Conservation (phyloP, 345 rosid genomes). For the Heritiera littoralis region DNA sequence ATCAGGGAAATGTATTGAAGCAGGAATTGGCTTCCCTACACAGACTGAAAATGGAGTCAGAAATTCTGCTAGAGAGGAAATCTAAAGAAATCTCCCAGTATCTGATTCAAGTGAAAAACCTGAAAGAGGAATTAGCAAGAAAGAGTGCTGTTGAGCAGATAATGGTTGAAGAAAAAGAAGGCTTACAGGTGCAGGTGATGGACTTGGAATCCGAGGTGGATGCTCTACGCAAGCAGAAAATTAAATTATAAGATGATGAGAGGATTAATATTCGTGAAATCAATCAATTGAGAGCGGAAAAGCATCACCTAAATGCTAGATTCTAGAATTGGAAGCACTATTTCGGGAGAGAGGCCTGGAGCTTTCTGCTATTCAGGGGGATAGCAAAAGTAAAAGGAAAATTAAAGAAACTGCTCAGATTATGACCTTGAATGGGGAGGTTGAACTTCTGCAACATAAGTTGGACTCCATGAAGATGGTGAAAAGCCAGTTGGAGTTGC, state of each 20-base stretch:
- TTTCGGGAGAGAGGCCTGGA: slow-evolving; percentile 25
- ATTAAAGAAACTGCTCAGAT: slow-evolving; percentile 28
- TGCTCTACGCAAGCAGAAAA: slow-evolving; percentile 26
- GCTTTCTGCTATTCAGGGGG: slow-evolving; percentile 26
- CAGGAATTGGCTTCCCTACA: slow-evolving; percentile 40
- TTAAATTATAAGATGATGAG: slow-evolving; percentile 41
- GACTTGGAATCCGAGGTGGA: slow-evolving; percentile 36
- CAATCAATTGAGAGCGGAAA: slow-evolving; percentile 47
- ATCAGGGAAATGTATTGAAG: slow-evolving; percentile 34
- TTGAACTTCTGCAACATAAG: slow-evolving; percentile 33
- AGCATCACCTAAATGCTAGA: slow-evolving; percentile 34
- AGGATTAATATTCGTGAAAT: slow-evolving; percentile 33
- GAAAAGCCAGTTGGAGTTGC: slow-evolving; percentile 33
- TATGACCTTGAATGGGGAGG: slow-evolving; percentile 20
- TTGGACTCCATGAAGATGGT: slow-evolving; percentile 35
- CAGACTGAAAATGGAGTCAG: slow-evolving; percentile 35
- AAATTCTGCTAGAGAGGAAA: slow-evolving; percentile 35
- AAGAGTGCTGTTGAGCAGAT: slow-evolving; percentile 32
- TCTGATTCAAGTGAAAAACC: slow-evolving; percentile 30
- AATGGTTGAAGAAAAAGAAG: slow-evolving; percentile 40
- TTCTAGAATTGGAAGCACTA: slow-evolving; percentile 37
- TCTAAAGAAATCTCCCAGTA: slow-evolving; percentile 41
- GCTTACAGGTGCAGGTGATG: slow-evolving; percentile 31
- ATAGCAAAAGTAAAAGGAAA: slow-evolving; percentile 3
- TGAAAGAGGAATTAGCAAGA: slow-evolving; percentile 47